A percentile compares a stretch with the other conserved stretches of the same genome.
Conservation (phyloP, 2,329 filamentous ascomycete genomes). For the Chrysoporthe puriensis region DNA sequence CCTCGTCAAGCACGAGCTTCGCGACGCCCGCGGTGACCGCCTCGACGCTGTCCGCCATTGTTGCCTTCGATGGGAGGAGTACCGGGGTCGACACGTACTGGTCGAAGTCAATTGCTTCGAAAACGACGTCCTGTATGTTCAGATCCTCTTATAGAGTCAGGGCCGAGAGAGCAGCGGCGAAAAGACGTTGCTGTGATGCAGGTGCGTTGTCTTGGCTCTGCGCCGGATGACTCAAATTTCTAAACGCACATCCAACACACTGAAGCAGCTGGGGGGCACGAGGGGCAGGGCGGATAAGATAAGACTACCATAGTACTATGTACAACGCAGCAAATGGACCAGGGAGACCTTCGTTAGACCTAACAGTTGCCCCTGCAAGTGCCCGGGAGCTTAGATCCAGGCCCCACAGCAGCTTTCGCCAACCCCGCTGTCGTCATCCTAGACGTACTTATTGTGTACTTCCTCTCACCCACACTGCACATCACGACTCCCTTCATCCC, state of each 20-base stretch:
- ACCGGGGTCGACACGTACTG: not conserved
- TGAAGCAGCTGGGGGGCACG: not conserved
- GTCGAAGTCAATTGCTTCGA: conserved; percentile 3
- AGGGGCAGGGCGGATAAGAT: conserved; percentile 28
- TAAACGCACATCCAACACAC: conserved; percentile 16
- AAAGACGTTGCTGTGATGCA: not conserved
- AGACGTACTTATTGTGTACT: not conserved
- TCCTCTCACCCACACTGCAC: not conserved
- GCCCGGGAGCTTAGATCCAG: not conserved
- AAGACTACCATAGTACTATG: conserved; percentile 10
- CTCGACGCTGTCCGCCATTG: conserved; percentile 40
- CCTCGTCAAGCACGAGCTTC: conserved; percentile 46
- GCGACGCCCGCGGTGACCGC: conserved; percentile 36
- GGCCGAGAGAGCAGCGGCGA: not conserved
- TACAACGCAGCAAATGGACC: not conserved
- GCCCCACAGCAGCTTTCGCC: conserved; percentile 17
- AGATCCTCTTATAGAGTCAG: not conserved
- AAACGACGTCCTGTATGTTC: not conserved
- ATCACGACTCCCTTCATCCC: too few species aligned
- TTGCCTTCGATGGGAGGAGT: conserved; percentile 4
- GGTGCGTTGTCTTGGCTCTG: not conserved
- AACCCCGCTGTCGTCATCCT: conserved; percentile 28
- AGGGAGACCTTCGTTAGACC: not conserved
- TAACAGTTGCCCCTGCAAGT: conserved; percentile 9
- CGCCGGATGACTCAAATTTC: conserved; percentile 27